A percentile compares a stretch with the other conserved stretches of the same genome.
These are phyloP conservation scores for Xylariaceae sp. DNA, from an alignment of 2,329 filamentous ascomycete genomes.

Conservation along the genomic window DNA sequence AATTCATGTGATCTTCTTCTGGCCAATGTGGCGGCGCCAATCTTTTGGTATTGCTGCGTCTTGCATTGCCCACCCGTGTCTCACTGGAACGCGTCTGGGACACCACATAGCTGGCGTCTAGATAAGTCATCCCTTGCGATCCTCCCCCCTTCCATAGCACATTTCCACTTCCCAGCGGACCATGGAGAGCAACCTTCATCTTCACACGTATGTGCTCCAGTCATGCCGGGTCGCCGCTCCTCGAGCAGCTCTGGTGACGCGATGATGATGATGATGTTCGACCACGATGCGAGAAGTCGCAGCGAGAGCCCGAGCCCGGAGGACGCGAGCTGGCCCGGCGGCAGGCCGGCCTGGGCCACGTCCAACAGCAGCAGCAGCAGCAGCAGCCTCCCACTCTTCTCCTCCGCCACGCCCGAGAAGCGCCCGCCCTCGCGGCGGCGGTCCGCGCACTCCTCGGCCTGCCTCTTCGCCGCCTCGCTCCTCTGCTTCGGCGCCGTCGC, in stretches of 20 bases:
- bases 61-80: too few species aligned
- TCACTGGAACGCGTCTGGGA: constrained; percentile 13
- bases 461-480: constrained; percentile 13
- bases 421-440: constrained; percentile 3
- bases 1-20: too few species aligned
- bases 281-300: constrained; percentile 5
- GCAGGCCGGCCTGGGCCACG: constrained; percentile 8
- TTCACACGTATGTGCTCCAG: too few species aligned
- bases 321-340: constrained; percentile 5
- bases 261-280: constrained; percentile 14
- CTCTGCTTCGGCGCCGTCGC: constrained; percentile 13
- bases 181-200: too few species aligned
- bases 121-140: constrained; percentile 12
- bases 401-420: constrained; percentile 4
- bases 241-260: constrained; percentile 16
- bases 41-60: too few species aligned
- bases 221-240: constrained; percentile 17
- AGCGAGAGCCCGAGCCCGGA: constrained; percentile 5
- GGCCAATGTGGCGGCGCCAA: too few species aligned
- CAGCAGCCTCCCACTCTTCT: constrained; percentile 4
- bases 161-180: too few species aligned
- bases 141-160: too few species aligned
- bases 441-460: constrained; percentile 14
- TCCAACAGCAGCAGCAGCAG: too few species aligned
- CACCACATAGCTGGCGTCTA: constrained; percentile 13